Percentiles rank a stretch among this genome's conserved stretches.
Conservation (phyloP, 805 yeast species). For the Metschnikowia drakensbergensis region DNA sequence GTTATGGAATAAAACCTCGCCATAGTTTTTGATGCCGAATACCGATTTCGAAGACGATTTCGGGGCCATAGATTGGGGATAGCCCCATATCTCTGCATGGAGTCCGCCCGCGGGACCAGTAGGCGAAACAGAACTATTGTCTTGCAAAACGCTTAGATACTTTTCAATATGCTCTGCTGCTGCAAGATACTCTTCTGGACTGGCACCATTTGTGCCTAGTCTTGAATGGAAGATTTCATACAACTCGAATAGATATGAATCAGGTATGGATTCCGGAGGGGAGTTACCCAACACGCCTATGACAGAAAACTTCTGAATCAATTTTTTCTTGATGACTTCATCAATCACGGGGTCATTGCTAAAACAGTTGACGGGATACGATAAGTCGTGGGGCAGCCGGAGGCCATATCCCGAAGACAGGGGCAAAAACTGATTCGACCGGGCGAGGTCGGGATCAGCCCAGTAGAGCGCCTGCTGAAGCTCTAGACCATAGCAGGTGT, state of each 20-base stretch:
- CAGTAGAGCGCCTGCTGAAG: constrained; percentile 24
- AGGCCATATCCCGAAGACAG: constrained; percentile 25
- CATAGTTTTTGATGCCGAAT: constrained; percentile 12
- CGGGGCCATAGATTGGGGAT: not conserved
- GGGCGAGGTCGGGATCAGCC: constrained; percentile 24
- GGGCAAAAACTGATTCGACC: constrained; percentile 25
- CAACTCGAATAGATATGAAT: constrained; percentile 29
- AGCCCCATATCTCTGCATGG: constrained; percentile 1
- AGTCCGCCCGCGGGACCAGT: not conserved
- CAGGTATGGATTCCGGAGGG: constrained; percentile 27
- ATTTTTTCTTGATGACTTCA: constrained; percentile 29
- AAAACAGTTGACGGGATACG: constrained; percentile 17
- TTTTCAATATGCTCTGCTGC: not conserved
- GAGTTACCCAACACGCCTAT: constrained; percentile 34
- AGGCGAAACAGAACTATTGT: not conserved
- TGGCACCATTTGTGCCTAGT: constrained; percentile 12
- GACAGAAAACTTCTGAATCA: constrained; percentile 32
- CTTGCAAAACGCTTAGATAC: not conserved
- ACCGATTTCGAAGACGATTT: constrained; percentile 2
- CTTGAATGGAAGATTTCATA: constrained; percentile 31
- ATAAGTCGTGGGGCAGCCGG: constrained; percentile 16
- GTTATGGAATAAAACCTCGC: constrained; percentile 12
- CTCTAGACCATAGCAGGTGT: constrained; percentile 34
- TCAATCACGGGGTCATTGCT: constrained; percentile 31
- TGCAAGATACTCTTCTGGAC: constrained; percentile 1